Conservation (phyloP, 2,329 filamentous ascomycete genomes). For the Trichoderma koningiopsis region DNA sequence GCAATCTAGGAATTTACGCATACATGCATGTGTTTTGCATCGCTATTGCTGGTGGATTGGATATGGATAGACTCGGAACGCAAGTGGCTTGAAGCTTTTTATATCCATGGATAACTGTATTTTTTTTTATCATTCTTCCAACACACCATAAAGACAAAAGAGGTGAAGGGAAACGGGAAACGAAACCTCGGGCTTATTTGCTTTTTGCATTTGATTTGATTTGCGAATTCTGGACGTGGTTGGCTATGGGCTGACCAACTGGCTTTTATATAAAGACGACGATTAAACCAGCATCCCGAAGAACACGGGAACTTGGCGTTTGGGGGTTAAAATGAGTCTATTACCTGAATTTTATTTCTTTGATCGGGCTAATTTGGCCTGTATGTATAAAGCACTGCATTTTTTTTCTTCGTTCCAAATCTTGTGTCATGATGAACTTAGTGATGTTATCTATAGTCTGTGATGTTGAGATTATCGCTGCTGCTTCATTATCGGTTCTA, state of each 20-base stretch:
- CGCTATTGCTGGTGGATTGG: constrained; percentile 26
- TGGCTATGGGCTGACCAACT: constrained; percentile 27
- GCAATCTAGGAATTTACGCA: background rate
- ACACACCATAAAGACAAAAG: constrained; percentile 22
- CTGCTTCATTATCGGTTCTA: background rate
- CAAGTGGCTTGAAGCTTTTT: constrained; percentile 14
- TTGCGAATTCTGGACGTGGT: constrained; percentile 21
- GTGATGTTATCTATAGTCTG: background rate
- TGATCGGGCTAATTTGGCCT: constrained; percentile 30
- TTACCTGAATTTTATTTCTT: constrained; percentile 14
- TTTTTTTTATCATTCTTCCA: constrained; percentile 21
- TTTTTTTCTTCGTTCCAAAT: background rate
- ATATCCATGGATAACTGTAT: constrained; percentile 28
- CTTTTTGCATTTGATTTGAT: background rate
- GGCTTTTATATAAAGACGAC: constrained; percentile 20
- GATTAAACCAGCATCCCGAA: constrained; percentile 29
- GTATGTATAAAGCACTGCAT: constrained; percentile 30
- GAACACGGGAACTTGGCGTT: constrained; percentile 29
- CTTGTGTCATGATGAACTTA: too few relatives aligned
- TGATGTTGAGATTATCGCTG: background rate
- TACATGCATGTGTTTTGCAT: background rate
- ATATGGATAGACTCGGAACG: constrained; percentile 35
- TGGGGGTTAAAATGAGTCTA: constrained; percentile 19
- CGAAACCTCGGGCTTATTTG: constrained; percentile 1
- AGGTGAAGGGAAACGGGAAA: background rate